phyloP scores from a whole-genome alignment of 441 rosid species.

The Erysimum cheiri region DNA sequence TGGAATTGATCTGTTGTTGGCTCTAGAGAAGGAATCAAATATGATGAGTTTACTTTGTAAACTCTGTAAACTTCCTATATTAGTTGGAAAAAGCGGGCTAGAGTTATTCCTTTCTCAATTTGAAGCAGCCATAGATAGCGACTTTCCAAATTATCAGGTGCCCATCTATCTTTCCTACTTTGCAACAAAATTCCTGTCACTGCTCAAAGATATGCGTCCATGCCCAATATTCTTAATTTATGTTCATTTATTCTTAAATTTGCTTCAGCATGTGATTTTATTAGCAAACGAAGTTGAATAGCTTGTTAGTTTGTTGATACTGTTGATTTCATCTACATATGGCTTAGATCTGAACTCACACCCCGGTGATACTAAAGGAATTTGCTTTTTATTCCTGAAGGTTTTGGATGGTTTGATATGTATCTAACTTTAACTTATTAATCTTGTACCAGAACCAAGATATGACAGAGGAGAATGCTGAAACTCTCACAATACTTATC shows the following conservation, averaged over 20 bases:
- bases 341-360: not conserved
- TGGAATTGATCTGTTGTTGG: constrained; percentile 74
- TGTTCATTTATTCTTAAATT: not conserved
- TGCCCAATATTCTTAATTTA: constrained; percentile 8
- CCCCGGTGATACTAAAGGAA: not conserved
- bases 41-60: constrained; percentile 54
- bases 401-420: constrained; percentile 19
- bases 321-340: constrained; percentile 19
- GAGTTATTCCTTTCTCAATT: constrained; percentile 76
- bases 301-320: constrained; percentile 15
- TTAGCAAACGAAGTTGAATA: not conserved
- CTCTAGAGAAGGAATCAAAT: constrained; percentile 61
- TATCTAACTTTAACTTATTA: constrained; percentile 38
- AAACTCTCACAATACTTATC: constrained; percentile 73
- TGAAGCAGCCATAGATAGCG: constrained; percentile 88
- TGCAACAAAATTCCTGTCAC: constrained; percentile 6
- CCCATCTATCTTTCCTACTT: constrained; percentile 38
- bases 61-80: constrained; percentile 62
- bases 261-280: not conserved
- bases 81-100: constrained; percentile 65
- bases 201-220: not conserved
- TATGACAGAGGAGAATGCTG: constrained; percentile 77
- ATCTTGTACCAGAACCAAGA: constrained; percentile 72
- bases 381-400: not conserved
- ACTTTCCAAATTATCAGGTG: constrained; percentile 90